phyloP scores from a whole-genome alignment of 176 grass and related monocot genomes.

The Cocos nucifera region DNA sequence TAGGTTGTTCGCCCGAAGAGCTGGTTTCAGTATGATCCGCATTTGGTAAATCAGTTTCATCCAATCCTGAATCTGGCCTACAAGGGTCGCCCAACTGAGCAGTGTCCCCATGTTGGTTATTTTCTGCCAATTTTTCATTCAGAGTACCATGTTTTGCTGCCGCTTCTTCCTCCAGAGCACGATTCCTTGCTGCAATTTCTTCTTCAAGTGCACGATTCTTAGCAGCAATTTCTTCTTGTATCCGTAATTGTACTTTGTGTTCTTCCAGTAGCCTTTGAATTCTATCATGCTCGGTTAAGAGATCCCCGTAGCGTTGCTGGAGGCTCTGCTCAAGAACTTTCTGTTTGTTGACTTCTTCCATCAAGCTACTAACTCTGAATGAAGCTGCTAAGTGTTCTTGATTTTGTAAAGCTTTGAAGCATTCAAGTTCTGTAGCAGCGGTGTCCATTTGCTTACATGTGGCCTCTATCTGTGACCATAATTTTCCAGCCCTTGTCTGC shows the following conservation, averaged over 20 bases:
- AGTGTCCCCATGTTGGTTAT: neutral
- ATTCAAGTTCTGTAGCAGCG: constrained; percentile 66
- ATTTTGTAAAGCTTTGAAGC: constrained; percentile 85
- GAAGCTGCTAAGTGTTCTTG: constrained; percentile 72
- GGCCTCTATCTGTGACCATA: constrained; percentile 66
- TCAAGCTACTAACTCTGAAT: constrained; percentile 41
- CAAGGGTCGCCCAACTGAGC: too few relatives aligned
- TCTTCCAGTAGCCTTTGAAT: constrained; percentile 51
- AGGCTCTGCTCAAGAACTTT: constrained; percentile 57
- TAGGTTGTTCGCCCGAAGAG: too few relatives aligned
- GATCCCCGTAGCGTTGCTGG: constrained; percentile 55
- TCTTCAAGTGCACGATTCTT: constrained; percentile 9
- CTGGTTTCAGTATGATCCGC: too few relatives aligned
- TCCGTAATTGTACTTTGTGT: constrained; percentile 33
- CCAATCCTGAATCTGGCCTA: too few relatives aligned
- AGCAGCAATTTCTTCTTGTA: constrained; percentile 24
- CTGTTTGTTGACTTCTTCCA: constrained; percentile 73
- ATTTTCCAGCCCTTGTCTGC: constrained; percentile 48
- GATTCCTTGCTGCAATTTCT: constrained; percentile 21
- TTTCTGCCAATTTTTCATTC: constrained; percentile 1
- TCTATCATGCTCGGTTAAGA: constrained; percentile 38
- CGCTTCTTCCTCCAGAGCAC: constrained; percentile 12
- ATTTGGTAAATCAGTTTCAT: too few relatives aligned
- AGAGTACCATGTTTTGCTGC: neutral
- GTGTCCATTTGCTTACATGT: constrained; percentile 85